Evolutionary conservation across 345 rosid genomes (phyloP), one percentile per base, ranked within the genome.

Genomic region (Eucalyptus brandiana): DNA sequence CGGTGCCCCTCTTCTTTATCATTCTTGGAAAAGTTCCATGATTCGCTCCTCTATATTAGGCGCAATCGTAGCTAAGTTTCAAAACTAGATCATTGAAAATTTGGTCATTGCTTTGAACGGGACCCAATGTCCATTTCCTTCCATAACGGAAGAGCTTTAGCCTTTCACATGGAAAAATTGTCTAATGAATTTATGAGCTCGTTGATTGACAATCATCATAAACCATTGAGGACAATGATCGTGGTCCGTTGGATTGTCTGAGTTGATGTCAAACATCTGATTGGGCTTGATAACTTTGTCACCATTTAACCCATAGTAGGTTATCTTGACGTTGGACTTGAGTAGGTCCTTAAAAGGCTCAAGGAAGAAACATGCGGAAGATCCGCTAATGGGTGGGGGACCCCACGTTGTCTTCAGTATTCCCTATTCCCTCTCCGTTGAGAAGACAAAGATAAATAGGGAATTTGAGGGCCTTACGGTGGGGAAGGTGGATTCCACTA

Each of bases 321-420:
- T 15, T 16, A 50, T 50, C 19, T 1, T 50, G 0, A 24, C 0
- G 30, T 24, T 56, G 62, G 21, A 50, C 8, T 1, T 50, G 1
- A 50, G 4, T 1, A 50, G 1, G 21, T 50, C 8, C 4, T 50
- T 50, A 17, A 50, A 50, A 50, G 54, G 21, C 54, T 50, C 8
- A 50, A 50, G 8, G 21, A 50, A 0, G 4, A 50, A 50, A 50
- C 0, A 17, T 0, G 3, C 0, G 2, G 8, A 7, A 50, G 54
- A 17, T 50, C 8, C 2, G 1, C 21, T 1, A 1, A 2, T 50
- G 8, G 21, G 54, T 17, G 2, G 3, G 54, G 21, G 21, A 50
- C 8, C 1, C 8, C 4, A 0, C 4, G 8, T 0, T 50, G 0
- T 50, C 1, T 0, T 50, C 2, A 0, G 8, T 50, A 17, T 50